Evolutionary conservation across 2,329 filamentous ascomycete genomes (phyloP), one percentile per base, ranked within the genome.

Genomic region (Beauveria medogensis): DNA sequence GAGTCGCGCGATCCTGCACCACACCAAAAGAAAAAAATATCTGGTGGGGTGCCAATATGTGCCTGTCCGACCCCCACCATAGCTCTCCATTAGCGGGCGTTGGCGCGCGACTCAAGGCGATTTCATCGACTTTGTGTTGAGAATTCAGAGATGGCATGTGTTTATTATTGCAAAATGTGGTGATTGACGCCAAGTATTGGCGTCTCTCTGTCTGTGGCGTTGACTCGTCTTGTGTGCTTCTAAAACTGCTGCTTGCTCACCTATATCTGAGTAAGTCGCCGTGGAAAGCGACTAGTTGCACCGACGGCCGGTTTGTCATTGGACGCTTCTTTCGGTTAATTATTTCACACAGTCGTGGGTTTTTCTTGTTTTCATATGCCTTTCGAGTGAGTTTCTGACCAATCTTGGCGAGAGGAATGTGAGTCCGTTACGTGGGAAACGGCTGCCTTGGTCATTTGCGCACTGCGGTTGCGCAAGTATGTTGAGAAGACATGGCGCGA

Each of bases 41-140:
- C 26, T 59, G 57, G 57, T 59, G 57, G 57, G 57, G 57, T 53
- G 57, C 14, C 57, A 59, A 59, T 59, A 53, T 59, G 57, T 50
- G 57, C 57, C 57, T 37, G 57, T n/a, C 41, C 40, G 28, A 53
- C 57, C 57, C 57, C 57, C 57, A 59, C 57, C 57, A 53, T 53
- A 59, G 57, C 57, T 59, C 47, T 52, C 14, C n/a, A 46, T 48
- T 56, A 50, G 44, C 55, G 55, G 34, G 24, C 10, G 24, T 40
- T 18, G 40, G 26, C 8, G 40, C 14, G 34, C 16, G 46, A 12
- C 34, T 52, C 48, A 53, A 53, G 28, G 57, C 28, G 12, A 44
- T 59, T 37, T 37, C 14, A 40, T 43, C 20, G 18, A 47, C 16
- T 22, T 59, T 44, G n/a, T 59, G 44, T 28, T 40, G 40, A 26